Evolutionary conservation across 495 filamentous ascomycete genomes (phyloP), one percentile per base, ranked within the genome.

Genomic region (Penicillium ucsense): DNA sequence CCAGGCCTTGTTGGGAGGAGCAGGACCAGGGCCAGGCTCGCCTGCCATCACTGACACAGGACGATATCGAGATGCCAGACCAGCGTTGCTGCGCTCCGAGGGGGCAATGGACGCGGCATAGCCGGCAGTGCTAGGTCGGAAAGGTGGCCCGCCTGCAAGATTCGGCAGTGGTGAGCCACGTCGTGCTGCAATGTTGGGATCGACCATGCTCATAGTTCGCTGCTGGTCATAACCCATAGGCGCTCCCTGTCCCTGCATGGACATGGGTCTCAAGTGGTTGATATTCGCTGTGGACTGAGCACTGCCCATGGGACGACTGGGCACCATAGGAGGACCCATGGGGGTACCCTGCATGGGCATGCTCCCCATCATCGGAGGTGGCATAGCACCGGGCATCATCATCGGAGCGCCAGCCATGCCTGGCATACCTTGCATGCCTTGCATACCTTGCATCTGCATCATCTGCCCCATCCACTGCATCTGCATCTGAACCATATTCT

Each of bases 31-130:
- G 58, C 57, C 38, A 65, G 51, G 47, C 63, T 71, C 49, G 56
- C 58, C 49, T 51, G 59, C 51, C 35, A 70, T 59, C 28, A 61
- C 65, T 2, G 87, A 90, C 0, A 98, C 89, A 1, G 94, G 90
- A 9, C 94, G 81, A 66, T 98, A 98, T n/a, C 92, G 82, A 34
- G 87, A 81, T 28, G 91, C 86, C 41, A 91, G 70, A 3, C 92
- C 94, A 47, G 96, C 75, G 61, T 89, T 97, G 67, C 88, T 95
- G 42, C 92, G 83, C 67, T 98, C 92, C 1, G 86, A 94, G 4
- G 92, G 94, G 4, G 92, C 90, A 47, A 97, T 91, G 4, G 82
- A 86, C 3, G 84, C 71, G 0, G 83, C 73, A 60, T 88, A 88
- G 12, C 78, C 50, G 29, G 61, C 53, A 6, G 61, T 67, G 31